Percentiles rank a stretch among this genome's conserved stretches.
Conservation (phyloP, 2,329 filamentous ascomycete genomes). For the Aspergillus udagawae region DNA sequence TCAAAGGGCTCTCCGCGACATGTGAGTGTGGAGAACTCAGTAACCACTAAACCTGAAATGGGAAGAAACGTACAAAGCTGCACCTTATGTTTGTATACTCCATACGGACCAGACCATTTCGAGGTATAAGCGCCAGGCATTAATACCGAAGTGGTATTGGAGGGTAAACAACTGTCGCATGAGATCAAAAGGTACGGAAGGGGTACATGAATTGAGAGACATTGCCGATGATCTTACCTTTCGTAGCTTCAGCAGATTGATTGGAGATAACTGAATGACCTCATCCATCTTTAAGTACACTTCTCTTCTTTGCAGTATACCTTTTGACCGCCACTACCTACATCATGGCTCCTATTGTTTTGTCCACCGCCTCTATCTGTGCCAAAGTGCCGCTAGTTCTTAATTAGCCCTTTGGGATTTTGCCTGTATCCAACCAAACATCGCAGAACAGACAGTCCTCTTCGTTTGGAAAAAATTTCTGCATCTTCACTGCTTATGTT, state of each 20-base stretch:
- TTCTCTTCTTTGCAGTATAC: neutral
- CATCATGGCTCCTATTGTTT: neutral
- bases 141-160: neutral
- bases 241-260: too few relatives aligned
- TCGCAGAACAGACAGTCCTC: neutral
- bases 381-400: neutral
- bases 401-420: neutral
- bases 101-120: neutral
- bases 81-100: too few relatives aligned
- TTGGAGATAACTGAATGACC: too few relatives aligned
- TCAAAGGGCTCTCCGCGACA: conserved; percentile 9
- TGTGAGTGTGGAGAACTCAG: conserved; percentile 3
- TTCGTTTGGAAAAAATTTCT: neutral
- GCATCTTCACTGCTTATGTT: neutral
- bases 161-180: neutral
- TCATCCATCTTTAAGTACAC: neutral
- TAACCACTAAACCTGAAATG: neutral
- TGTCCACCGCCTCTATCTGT: neutral
- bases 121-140: neutral
- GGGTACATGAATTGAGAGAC: too few relatives aligned
- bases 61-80: neutral
- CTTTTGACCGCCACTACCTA: neutral
- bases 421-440: neutral
- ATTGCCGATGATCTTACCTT: too few relatives aligned
- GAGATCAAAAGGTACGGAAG: neutral